These are phyloP conservation scores for Acer yangbiense DNA, from an alignment of 345 rosid species.

Conservation along the genomic window DNA sequence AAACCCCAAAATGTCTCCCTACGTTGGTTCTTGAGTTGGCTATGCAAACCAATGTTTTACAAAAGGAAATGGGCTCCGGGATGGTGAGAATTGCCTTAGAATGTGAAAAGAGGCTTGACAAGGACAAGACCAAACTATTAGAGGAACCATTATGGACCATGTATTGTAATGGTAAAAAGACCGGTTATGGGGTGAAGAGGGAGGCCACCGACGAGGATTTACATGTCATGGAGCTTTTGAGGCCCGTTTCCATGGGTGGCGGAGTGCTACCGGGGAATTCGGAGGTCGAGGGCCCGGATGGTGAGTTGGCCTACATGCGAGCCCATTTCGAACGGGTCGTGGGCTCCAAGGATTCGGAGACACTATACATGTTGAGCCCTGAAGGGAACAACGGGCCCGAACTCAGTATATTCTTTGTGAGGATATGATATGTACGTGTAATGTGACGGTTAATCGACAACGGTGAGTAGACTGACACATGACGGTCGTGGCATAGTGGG, in stretches of 20 bases:
- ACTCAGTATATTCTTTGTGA: constrained; percentile 72
- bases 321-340: constrained; percentile 75
- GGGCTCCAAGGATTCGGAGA: constrained; percentile 87
- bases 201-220: constrained; percentile 73
- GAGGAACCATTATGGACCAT: constrained; percentile 82
- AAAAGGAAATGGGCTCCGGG: constrained; percentile 63
- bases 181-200: constrained; percentile 65
- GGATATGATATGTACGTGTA: constrained; percentile 36
- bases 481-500: background rate
- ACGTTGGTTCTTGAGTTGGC: constrained; percentile 55
- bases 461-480: background rate
- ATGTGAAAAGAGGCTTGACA: constrained; percentile 61
- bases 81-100: constrained; percentile 80
- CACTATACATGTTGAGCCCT: constrained; percentile 79
- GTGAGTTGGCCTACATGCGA: constrained; percentile 74
- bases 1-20: constrained; percentile 64
- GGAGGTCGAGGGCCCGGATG: constrained; percentile 64
- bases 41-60: constrained; percentile 58
- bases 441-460: background rate
- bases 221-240: constrained; percentile 71
- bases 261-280: constrained; percentile 74
- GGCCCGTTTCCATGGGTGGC: constrained; percentile 85
- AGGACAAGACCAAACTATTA: constrained; percentile 46
- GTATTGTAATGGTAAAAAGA: constrained; percentile 80
- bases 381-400: constrained; percentile 82